Percentiles rank a stretch among this genome's conserved stretches.
Evolutionary conservation across 1,139 yeast species (phyloP).

Genomic region (Hemisphaericaspora xylofermentans): DNA sequence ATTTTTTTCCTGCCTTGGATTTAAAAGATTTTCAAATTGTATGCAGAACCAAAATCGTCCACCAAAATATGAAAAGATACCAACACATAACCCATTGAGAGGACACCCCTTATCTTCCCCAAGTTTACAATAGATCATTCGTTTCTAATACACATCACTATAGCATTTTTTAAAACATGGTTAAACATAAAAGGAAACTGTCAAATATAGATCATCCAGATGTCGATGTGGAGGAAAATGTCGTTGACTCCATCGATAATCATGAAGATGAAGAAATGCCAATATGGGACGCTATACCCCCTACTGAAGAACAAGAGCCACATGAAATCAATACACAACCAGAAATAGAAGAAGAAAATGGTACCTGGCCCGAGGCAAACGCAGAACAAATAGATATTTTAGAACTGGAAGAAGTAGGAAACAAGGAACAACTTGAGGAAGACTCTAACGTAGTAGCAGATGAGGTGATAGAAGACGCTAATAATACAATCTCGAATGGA

Average conservation of each 20-base stretch:
- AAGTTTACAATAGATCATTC: no score
- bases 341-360: not conserved
- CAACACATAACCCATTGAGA: not conserved
- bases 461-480: not conserved
- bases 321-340: no score
- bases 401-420: not conserved
- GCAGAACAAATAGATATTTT: not conserved
- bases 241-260: no score
- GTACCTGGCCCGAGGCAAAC: not conserved
- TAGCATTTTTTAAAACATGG: no score
- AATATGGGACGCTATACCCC: no score
- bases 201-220: no score
- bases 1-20: not conserved
- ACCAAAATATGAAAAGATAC: not conserved
- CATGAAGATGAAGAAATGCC: no score
- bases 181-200: no score
- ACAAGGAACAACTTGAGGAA: not conserved
- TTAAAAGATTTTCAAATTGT: not conserved
- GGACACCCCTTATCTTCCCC: no score
- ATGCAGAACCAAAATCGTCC: not conserved
- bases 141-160: no score
- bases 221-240: no score
- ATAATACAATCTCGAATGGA: not conserved
- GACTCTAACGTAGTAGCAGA: not conserved
- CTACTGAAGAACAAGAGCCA: no score